These are phyloP conservation scores for Gryganskiella cystojenkinii DNA, from an alignment of 192 early-diverging fungal genomes.

Conservation along the genomic window DNA sequence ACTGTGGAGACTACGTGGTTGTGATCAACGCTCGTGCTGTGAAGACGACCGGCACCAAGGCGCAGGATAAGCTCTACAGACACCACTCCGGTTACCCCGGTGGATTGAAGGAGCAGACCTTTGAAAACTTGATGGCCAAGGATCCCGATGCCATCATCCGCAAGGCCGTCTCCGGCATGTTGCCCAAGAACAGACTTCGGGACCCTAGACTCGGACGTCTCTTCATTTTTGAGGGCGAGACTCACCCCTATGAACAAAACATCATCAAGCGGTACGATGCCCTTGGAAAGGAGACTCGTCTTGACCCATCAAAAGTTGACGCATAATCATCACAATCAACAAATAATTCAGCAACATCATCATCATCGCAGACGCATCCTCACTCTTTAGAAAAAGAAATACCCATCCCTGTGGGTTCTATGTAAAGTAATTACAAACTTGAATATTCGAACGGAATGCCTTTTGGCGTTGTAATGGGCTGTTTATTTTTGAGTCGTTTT, in stretches of 20 bases:
- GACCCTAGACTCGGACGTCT: conserved; percentile 80
- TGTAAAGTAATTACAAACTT: conserved; percentile 1
- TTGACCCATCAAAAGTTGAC: conserved; percentile 47
- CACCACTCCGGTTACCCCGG: conserved; percentile 91
- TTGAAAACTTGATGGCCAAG: conserved; percentile 78
- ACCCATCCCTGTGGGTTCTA: background rate
- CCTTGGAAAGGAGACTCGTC: conserved; percentile 46
- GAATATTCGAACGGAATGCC: no score
- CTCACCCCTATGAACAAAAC: conserved; percentile 90
- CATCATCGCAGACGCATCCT: no score
- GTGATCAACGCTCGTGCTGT: conserved; percentile 91
- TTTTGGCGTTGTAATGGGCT: background rate
- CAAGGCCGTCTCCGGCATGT: conserved; percentile 93
- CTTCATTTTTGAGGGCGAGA: conserved; percentile 83
- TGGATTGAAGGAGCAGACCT: conserved; percentile 83
- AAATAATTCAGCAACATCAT: no score
- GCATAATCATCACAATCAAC: no score
- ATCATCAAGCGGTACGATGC: conserved; percentile 83
- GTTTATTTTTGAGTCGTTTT: background rate
- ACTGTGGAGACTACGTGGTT: conserved; percentile 97
- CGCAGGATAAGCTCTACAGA: conserved; percentile 85
- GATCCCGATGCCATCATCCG: conserved; percentile 84
- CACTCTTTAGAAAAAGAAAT: no score
- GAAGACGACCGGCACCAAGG: conserved; percentile 85
- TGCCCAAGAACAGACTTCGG: conserved; percentile 94